Evolutionary conservation across 306 rosid species (phyloP).

Genomic region (Morella rubra): DNA sequence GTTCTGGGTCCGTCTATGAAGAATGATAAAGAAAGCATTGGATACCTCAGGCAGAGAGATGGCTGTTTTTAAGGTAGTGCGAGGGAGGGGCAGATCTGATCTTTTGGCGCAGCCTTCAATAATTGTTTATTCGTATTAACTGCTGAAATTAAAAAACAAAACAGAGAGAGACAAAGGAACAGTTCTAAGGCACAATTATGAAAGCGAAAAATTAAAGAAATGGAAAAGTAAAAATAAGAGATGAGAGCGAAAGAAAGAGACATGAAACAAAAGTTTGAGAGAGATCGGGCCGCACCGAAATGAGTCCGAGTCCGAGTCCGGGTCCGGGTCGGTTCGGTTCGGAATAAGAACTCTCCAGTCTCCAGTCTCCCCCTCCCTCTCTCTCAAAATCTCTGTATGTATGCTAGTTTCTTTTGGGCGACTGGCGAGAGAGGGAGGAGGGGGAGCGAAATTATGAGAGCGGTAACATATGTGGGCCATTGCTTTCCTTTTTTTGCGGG

Average conservation of each 20-base stretch:
- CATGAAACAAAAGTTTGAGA: no score
- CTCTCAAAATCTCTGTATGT: neutral
- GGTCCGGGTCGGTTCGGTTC: no score
- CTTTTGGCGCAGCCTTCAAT: neutral
- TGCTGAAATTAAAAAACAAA: no score
- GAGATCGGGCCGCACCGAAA: no score
- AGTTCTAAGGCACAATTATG: neutral
- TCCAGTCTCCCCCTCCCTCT: neutral
- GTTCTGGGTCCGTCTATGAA: neutral
- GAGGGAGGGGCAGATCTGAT: neutral
- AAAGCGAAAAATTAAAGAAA: neutral
- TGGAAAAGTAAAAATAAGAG: no score
- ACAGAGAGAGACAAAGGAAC: neutral
- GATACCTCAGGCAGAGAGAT: slow-evolving; percentile 40
- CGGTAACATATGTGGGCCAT: slow-evolving; percentile 30
- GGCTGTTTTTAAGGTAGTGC: neutral
- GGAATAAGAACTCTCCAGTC: no score
- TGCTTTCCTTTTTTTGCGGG: slow-evolving; percentile 12
- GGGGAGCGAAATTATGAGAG: no score
- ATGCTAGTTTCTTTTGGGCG: neutral
- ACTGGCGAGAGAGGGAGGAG: slow-evolving; percentile 12
- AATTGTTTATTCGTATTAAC: neutral
- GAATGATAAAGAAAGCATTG: neutral
- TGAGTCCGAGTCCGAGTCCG: no score
- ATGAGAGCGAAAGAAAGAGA: no score